These are phyloP conservation scores for Fusarium robinianum DNA, from an alignment of 2,329 filamentous ascomycete species.

Conservation along the genomic window DNA sequence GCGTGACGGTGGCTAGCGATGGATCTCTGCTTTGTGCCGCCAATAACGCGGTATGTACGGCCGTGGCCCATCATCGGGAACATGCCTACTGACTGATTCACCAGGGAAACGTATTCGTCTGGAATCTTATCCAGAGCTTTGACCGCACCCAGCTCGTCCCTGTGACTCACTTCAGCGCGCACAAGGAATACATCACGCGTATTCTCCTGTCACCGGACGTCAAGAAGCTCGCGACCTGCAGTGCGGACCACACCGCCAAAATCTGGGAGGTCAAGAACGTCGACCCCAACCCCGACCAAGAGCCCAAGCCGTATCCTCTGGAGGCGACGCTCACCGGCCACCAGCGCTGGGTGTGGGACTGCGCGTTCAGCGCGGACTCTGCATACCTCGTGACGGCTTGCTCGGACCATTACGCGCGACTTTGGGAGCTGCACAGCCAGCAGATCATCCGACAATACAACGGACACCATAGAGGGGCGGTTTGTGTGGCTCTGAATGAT, in stretches of 20 bases:
- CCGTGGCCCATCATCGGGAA: background rate
- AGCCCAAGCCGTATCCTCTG: conserved; percentile 69
- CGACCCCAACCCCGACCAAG: conserved; percentile 51
- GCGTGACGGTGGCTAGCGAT: conserved; percentile 94
- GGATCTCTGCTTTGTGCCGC: conserved; percentile 91
- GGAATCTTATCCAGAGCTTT: conserved; percentile 84
- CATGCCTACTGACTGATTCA: conserved; percentile 6
- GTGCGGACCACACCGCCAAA: conserved; percentile 89
- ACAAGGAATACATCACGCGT: conserved; percentile 90
- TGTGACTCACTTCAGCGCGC: conserved; percentile 85
- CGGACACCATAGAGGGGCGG: conserved; percentile 87
- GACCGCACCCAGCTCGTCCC: conserved; percentile 85
- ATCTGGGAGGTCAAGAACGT: conserved; percentile 90
- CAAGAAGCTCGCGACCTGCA: conserved; percentile 91
- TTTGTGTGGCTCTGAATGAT: conserved; percentile 92
- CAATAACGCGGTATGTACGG: conserved; percentile 74
- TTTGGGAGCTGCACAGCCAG: conserved; percentile 88
- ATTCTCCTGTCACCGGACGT: conserved; percentile 91
- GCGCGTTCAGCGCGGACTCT: conserved; percentile 90
- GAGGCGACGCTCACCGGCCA: conserved; percentile 88
- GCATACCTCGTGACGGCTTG: conserved; percentile 93
- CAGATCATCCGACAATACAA: conserved; percentile 95
- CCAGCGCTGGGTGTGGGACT: conserved; percentile 98
- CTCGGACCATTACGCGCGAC: conserved; percentile 87
- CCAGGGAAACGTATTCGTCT: conserved; percentile 95